phyloP scores from a whole-genome alignment of 108 stramenopile species.

The Skeletonema costatum region DNA sequence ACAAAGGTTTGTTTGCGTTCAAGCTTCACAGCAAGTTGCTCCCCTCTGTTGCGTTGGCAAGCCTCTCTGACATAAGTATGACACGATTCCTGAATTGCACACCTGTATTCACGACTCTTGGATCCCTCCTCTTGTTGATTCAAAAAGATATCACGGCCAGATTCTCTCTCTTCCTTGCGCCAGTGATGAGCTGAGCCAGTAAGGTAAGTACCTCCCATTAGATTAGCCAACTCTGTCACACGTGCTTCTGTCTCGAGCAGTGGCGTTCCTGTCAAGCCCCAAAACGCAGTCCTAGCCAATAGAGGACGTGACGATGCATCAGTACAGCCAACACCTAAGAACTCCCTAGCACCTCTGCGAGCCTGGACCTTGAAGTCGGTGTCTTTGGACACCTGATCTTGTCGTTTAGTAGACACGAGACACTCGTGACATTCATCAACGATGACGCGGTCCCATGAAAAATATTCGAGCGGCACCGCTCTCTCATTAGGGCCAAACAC shows the following conservation, averaged over 20 bases:
- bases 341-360: conserved; percentile 50
- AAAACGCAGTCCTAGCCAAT: conserved; percentile 43
- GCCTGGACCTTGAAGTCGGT: conserved; percentile 33
- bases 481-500: conserved; percentile 9
- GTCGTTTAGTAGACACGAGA: conserved; percentile 14
- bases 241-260: conserved; percentile 64
- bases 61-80: conserved; percentile 28
- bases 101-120: conserved; percentile 34
- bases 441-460: conserved; percentile 58
- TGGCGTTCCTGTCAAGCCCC: conserved; percentile 76
- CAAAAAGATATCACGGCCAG: conserved; percentile 40
- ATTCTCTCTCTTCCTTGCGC: conserved; percentile 38
- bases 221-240: conserved; percentile 70
- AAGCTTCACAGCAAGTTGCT: conserved; percentile 12
- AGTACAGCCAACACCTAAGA: conserved; percentile 61
- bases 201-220: conserved; percentile 69
- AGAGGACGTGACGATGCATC: conserved; percentile 57
- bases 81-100: conserved; percentile 18
- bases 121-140: conserved; percentile 37
- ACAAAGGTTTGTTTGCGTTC: conserved; percentile 12
- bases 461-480: conserved; percentile 51
- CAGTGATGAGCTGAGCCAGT: conserved; percentile 37
- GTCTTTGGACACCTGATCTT: conserved; percentile 23
- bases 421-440: conserved; percentile 58
- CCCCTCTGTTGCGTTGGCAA: conserved; percentile 27